Conservation (phyloP, 768 basidiomycete genomes). For the Kwoniella dendrophila region DNA sequence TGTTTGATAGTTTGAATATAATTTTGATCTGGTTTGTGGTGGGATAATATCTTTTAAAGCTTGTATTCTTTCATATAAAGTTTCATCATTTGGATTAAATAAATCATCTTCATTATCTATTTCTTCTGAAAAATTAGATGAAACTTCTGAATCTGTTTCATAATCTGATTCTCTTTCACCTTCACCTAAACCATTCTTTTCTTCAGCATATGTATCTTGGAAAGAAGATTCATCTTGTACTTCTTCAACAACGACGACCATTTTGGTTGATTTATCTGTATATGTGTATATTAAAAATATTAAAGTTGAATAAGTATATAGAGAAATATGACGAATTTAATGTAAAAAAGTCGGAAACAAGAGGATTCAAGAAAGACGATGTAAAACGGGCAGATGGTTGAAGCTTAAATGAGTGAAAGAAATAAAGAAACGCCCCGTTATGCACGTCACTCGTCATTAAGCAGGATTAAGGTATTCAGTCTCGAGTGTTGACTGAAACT, state of each 20-base stretch:
- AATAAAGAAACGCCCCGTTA: no score
- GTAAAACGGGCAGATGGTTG: background rate
- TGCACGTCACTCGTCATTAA: slow-evolving; percentile 1
- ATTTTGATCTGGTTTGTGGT: slow-evolving; percentile 78
- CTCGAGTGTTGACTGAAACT: no score
- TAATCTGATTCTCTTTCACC: slow-evolving; percentile 66
- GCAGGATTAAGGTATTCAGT: background rate
- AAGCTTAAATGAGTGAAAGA: background rate
- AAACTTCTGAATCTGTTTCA: slow-evolving; percentile 62
- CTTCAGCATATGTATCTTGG: no score
- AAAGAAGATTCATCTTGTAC: slow-evolving; percentile 56
- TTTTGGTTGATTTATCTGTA: background rate
- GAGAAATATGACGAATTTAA: slow-evolving; percentile 3
- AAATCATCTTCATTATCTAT: slow-evolving; percentile 64
- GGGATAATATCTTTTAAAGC: slow-evolving; percentile 96
- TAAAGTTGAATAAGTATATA: background rate
- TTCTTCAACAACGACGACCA: slow-evolving; percentile 81
- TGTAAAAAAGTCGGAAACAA: slow-evolving; percentile 1
- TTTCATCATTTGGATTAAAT: slow-evolving; percentile 67
- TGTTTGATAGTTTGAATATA: slow-evolving; percentile 66
- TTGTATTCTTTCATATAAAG: slow-evolving; percentile 79
- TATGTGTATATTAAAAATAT: background rate
- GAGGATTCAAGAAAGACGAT: background rate
- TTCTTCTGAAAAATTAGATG: slow-evolving; percentile 68
- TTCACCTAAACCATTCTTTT: slow-evolving; percentile 33